A percentile compares a stretch with the other conserved stretches of the same genome.
Conservation (phyloP, 2,329 filamentous ascomycete species). For the Xylariaceae sp. region DNA sequence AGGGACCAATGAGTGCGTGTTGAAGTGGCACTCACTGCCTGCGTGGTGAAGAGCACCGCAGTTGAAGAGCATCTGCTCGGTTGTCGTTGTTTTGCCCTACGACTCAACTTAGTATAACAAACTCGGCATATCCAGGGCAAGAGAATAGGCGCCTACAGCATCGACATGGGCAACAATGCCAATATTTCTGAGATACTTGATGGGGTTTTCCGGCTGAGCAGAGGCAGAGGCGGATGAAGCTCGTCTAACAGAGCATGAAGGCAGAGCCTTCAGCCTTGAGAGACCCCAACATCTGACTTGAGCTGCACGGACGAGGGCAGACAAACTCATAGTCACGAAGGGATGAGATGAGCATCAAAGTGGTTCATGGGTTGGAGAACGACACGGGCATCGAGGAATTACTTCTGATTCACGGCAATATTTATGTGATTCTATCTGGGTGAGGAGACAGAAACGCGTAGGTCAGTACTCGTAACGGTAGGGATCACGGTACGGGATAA, state of each 20-base stretch:
- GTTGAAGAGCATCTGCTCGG: slow-evolving; percentile 98
- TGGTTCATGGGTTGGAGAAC: slow-evolving; percentile 6
- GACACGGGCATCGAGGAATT: not conserved
- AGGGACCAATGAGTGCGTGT: not conserved
- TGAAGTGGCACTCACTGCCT: slow-evolving; percentile 49
- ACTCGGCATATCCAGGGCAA: not conserved
- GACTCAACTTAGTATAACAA: not conserved
- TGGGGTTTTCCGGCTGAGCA: slow-evolving; percentile 34
- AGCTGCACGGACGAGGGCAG: slow-evolving; percentile 25
- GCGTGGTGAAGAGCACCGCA: slow-evolving; percentile 83
- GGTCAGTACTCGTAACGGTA: not conserved
- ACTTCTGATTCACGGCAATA: not conserved
- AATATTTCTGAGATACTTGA: slow-evolving; percentile 78
- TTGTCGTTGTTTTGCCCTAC: slow-evolving; percentile 92
- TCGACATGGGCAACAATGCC: slow-evolving; percentile 99
- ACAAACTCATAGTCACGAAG: slow-evolving; percentile 26
- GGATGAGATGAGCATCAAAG: not conserved
- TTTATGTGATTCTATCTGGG: not conserved
- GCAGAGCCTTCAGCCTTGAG: slow-evolving; percentile 17
- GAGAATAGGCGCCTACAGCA: slow-evolving; percentile 49
- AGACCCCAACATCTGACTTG: slow-evolving; percentile 23
- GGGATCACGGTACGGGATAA: too few relatives aligned
- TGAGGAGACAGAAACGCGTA: not conserved
- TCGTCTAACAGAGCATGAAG: slow-evolving; percentile 16
- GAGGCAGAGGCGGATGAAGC: slow-evolving; percentile 15